These are phyloP conservation scores for Fraxinus quadrangulata DNA, from an alignment of 257 asterid genomes.

Conservation along the genomic window DNA sequence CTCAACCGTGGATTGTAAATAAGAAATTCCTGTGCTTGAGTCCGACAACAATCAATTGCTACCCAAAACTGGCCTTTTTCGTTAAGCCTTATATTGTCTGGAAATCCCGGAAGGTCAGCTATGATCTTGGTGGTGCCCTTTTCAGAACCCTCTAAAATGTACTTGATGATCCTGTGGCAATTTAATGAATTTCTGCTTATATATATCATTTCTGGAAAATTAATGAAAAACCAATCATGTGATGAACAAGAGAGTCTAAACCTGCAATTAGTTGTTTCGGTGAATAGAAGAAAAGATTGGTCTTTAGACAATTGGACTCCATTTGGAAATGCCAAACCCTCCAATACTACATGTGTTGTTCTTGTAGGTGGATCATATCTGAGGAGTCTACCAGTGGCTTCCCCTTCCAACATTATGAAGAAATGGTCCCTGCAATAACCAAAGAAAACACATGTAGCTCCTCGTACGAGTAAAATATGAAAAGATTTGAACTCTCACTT, in stretches of 20 bases:
- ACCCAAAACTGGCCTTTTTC: conserved; percentile 83
- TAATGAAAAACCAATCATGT: background rate
- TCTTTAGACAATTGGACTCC: conserved; percentile 89
- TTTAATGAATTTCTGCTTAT: background rate
- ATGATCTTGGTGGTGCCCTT: conserved; percentile 52
- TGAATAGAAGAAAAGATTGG: conserved; percentile 70
- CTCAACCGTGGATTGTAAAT: conserved; percentile 71
- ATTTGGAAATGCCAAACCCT: conserved; percentile 82
- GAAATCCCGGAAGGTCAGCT: conserved; percentile 79
- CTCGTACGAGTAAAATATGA: background rate
- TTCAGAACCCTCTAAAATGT: conserved; percentile 64
- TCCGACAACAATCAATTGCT: conserved; percentile 88
- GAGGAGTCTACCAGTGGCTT: conserved; percentile 81
- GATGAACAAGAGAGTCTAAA: background rate
- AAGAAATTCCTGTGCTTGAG: conserved; percentile 61
- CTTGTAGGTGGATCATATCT: conserved; percentile 74
- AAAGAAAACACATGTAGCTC: conserved; percentile 23
- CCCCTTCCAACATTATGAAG: conserved; percentile 86
- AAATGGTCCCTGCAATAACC: conserved; percentile 68
- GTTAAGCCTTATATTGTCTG: conserved; percentile 74
- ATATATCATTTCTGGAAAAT: background rate
- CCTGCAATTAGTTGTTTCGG: conserved; percentile 97
- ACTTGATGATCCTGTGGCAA: conserved; percentile 61
- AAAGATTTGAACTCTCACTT: background rate
- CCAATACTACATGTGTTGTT: conserved; percentile 69